Conservation (phyloP, 495 filamentous ascomycete genomes). For the Durotheca rogersii region DNA sequence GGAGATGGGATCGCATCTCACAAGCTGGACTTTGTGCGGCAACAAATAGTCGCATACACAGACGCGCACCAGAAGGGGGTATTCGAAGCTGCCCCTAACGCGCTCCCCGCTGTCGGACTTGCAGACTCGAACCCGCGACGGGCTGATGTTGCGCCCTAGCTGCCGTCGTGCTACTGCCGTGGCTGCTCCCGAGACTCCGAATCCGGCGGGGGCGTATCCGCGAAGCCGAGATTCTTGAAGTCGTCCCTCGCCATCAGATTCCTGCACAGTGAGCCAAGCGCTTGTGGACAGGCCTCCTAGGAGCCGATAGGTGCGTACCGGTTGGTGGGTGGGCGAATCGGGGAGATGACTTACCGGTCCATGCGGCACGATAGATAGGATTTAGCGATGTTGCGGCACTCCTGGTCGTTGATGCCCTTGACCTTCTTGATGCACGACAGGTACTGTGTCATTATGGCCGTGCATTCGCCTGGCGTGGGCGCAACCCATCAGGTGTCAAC, state of each 20-base stretch:
- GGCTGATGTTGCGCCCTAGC: neutral
- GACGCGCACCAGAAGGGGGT: too few relatives aligned
- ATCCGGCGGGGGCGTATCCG: constrained; percentile 33
- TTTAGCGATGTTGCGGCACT: constrained; percentile 83
- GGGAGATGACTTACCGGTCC: constrained; percentile 69
- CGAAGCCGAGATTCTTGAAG: constrained; percentile 87
- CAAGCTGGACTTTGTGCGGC: too few relatives aligned
- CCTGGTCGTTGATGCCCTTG: constrained; percentile 78
- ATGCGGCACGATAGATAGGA: constrained; percentile 87
- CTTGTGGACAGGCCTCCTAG: too few relatives aligned
- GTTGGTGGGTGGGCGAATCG: neutral
- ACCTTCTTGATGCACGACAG: constrained; percentile 79
- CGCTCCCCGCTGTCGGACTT: neutral
- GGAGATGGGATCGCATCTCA: too few relatives aligned
- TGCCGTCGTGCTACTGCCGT: neutral
- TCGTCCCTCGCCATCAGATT: constrained; percentile 95
- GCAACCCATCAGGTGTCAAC: constrained; percentile 2
- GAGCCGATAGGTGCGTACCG: constrained; percentile 4
- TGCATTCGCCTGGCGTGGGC: constrained; percentile 78
- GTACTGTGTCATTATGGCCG: constrained; percentile 78
- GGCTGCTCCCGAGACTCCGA: constrained; percentile 8
- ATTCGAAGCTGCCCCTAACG: neutral
- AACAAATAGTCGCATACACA: too few relatives aligned
- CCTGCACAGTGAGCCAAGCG: constrained; percentile 45
- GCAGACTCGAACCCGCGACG: neutral